Evolutionary conservation across 495 filamentous ascomycete genomes (phyloP).

Genomic region (Aspergillus sparsus): DNA sequence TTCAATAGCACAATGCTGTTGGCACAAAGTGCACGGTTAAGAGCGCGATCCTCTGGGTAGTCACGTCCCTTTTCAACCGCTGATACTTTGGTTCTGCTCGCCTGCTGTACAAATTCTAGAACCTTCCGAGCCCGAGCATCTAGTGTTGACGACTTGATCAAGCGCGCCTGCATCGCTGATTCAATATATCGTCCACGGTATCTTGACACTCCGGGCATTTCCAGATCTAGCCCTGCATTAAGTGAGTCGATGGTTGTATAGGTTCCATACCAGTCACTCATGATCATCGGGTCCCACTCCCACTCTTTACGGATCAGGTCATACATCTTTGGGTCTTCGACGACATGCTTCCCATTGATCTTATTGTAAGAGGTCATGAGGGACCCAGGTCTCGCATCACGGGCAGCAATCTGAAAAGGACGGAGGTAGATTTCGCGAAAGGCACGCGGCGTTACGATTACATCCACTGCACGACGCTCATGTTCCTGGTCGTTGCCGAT

Average conservation of each 20-base stretch:
- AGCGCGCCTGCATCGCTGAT: constrained; percentile 56
- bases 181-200: constrained; percentile 47
- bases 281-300: constrained; percentile 54
- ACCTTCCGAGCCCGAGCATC: constrained; percentile 59
- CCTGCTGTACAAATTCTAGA: constrained; percentile 51
- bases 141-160: constrained; percentile 53
- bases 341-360: constrained; percentile 68
- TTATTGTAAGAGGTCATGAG: constrained; percentile 78
- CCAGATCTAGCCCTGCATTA: constrained; percentile 66
- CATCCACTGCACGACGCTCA: constrained; percentile 60
- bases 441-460: constrained; percentile 62
- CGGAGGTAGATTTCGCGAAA: constrained; percentile 72
- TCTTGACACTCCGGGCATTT: constrained; percentile 67
- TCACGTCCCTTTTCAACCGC: constrained; percentile 53
- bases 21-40: constrained; percentile 60
- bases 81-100: constrained; percentile 54
- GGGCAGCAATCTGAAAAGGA: constrained; percentile 69
- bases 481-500: constrained; percentile 73
- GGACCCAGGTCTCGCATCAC: constrained; percentile 59
- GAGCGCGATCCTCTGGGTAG: constrained; percentile 56
- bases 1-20: constrained; percentile 75
- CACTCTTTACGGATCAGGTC: constrained; percentile 66
- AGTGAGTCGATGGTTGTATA: constrained; percentile 61
- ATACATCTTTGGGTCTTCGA: constrained; percentile 58
- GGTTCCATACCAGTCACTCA: constrained; percentile 52